A percentile compares a stretch with the other conserved stretches of the same genome.
These are phyloP conservation scores for Boletus rubroflammeus DNA, from an alignment of 768 basidiomycete species.

Conservation along the genomic window DNA sequence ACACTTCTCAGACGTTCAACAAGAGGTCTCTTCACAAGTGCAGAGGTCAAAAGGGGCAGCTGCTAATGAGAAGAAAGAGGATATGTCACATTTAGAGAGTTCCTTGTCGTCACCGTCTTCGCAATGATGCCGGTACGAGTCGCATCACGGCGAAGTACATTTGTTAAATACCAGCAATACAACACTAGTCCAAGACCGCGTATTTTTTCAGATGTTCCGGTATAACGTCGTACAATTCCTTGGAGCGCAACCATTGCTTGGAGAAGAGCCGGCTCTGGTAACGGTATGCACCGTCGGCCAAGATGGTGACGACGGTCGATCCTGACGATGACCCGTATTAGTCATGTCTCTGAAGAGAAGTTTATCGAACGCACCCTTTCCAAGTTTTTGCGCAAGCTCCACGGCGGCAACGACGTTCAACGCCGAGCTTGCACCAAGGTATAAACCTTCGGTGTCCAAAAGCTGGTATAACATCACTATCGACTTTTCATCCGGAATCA, in stretches of 20 bases:
- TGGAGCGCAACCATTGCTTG: slow-evolving; percentile 82
- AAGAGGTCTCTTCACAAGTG: neutral
- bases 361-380: slow-evolving; percentile 53
- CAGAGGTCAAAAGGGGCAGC: neutral
- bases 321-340: slow-evolving; percentile 40
- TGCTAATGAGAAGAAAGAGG: neutral
- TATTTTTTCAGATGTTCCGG: slow-evolving; percentile 87
- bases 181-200: slow-evolving; percentile 66
- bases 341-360: neutral
- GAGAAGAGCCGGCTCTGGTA: slow-evolving; percentile 97
- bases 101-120: neutral
- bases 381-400: slow-evolving; percentile 81
- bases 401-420: slow-evolving; percentile 93
- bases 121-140: neutral
- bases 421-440: slow-evolving; percentile 91
- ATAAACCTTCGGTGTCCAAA: slow-evolving; percentile 88
- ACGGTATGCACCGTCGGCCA: slow-evolving; percentile 95
- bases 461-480: slow-evolving; percentile 93
- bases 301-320: slow-evolving; percentile 79
- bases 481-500: slow-evolving; percentile 83
- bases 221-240: slow-evolving; percentile 73
- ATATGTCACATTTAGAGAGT: neutral
- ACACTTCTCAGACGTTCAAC: neutral
- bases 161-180: neutral
- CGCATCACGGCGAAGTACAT: neutral